Percentiles rank a stretch among this genome's conserved stretches.
Evolutionary conservation across 768 basidiomycete genomes (phyloP).

Genomic region (Suillus clintonianus): DNA sequence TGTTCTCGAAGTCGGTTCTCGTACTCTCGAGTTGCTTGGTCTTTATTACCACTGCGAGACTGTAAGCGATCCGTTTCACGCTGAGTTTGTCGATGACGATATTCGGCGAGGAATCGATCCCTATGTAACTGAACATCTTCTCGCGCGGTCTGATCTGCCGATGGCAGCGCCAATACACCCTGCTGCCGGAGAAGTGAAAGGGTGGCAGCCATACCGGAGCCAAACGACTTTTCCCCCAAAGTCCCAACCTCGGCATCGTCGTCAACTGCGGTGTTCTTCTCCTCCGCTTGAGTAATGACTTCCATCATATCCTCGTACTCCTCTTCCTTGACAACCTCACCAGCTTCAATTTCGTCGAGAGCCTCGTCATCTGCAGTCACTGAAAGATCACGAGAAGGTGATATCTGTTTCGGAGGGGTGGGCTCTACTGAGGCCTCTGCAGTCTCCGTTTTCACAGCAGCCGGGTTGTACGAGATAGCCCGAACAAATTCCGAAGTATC

Average conservation of each 20-base stretch:
- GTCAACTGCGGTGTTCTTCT: conserved; percentile 36
- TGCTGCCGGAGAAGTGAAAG: conserved; percentile 88
- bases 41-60: conserved; percentile 79
- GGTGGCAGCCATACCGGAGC: conserved; percentile 85
- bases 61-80: conserved; percentile 80
- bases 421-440: conserved; percentile 33
- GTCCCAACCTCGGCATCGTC: conserved; percentile 54
- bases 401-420: conserved; percentile 32
- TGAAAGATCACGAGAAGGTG: conserved; percentile 54
- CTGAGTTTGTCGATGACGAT: conserved; percentile 71
- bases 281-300: conserved; percentile 63
- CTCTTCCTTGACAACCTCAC: conserved; percentile 82
- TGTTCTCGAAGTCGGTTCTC: conserved; percentile 92
- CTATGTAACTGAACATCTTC: conserved; percentile 83
- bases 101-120: conserved; percentile 89
- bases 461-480: conserved; percentile 69
- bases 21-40: conserved; percentile 92
- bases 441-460: conserved; percentile 51
- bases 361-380: conserved; percentile 61
- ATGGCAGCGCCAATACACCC: conserved; percentile 75
- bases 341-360: conserved; percentile 78
- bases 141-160: conserved; percentile 67
- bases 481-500: conserved; percentile 97
- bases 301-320: conserved; percentile 77
- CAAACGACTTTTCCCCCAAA: conserved; percentile 75